Evolutionary conservation across 805 yeast species (phyloP).

Genomic region (Candida schatavii): DNA sequence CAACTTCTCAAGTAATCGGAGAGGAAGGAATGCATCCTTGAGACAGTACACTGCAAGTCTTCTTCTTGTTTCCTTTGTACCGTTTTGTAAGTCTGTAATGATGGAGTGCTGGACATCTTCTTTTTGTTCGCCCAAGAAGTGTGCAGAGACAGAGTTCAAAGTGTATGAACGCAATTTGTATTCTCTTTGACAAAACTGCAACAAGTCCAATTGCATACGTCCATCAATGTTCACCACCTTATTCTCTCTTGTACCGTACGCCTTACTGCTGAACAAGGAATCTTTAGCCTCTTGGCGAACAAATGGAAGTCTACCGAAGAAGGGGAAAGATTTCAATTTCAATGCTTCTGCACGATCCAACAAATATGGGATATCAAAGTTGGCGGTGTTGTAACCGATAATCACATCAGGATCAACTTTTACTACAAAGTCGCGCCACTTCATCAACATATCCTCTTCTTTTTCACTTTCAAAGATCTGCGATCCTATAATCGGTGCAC

Average conservation of each 20-base stretch:
- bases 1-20: constrained; percentile 82
- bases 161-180: constrained; percentile 93
- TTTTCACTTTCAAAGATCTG: constrained; percentile 72
- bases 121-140: constrained; percentile 90
- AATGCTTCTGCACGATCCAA: constrained; percentile 83
- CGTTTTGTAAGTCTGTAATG: constrained; percentile 91
- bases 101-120: constrained; percentile 98
- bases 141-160: constrained; percentile 90
- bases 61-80: constrained; percentile 87
- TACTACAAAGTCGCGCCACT: constrained; percentile 84
- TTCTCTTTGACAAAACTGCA: constrained; percentile 92
- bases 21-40: constrained; percentile 91
- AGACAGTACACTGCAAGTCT: constrained; percentile 95
- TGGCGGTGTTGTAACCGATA: constrained; percentile 92
- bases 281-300: constrained; percentile 78
- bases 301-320: constrained; percentile 70
- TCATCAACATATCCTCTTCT: constrained; percentile 78
- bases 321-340: constrained; percentile 68
- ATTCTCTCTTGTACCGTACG: constrained; percentile 94
- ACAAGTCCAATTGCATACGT: constrained; percentile 87
- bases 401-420: constrained; percentile 92
- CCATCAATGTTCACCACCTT: constrained; percentile 93
- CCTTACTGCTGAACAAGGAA: constrained; percentile 85
- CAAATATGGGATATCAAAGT: constrained; percentile 92
- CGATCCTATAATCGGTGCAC: constrained; percentile 92